Base-by-base conservation (phyloP, 805 yeast genomes). In the Suhomyces pyralidae region DNA sequence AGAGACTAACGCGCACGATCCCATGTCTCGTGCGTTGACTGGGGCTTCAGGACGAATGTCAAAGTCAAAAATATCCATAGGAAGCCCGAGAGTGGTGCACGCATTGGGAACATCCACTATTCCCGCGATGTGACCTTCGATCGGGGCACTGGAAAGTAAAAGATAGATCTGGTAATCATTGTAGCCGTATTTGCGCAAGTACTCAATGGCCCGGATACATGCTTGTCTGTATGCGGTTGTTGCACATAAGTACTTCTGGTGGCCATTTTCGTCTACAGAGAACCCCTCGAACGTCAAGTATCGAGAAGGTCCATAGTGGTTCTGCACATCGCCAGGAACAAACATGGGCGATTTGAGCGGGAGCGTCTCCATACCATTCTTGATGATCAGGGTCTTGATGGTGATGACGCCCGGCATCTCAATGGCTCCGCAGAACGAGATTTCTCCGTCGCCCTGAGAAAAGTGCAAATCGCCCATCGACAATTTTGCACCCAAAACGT, bases 381-480 rank as follows among this genome's bases (percentile, higher is more conserved):
- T 77, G 53, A 79, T 67, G 43, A 79, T 64, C 2, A 68, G 57
- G 40, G 73, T 68, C 53, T 74, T 68, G 54, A 79, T 57, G 6
- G 81, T 78, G 54, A 79, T 70, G 46, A 68, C 62, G 8, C 82
- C 82, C 15, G 79, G 70, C 81, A 78, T 78, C 58, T 79, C 82
- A 58, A 79, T 78, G 12, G 81, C 83, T 28, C 83, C 83, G 60
- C 83, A 79, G 58, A 79, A 79, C 8, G 81, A 73, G 47, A 79
- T 77, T 55, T 79, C 82, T 14, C 82, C 83, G 57, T 79, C 82
- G 15, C 82, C 83, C 61, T 78, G 82, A 24, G 79, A 72, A 62
- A 79, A 79, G 58, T 79, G 83, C 36, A 79, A 59, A 56, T 79
- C 83, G 5, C 82, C 83, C 38, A 79, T 64, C 24, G 79, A 72